These are phyloP conservation scores for Populus hybrid DNA, from an alignment of 441 rosid species.

Conservation along the genomic window DNA sequence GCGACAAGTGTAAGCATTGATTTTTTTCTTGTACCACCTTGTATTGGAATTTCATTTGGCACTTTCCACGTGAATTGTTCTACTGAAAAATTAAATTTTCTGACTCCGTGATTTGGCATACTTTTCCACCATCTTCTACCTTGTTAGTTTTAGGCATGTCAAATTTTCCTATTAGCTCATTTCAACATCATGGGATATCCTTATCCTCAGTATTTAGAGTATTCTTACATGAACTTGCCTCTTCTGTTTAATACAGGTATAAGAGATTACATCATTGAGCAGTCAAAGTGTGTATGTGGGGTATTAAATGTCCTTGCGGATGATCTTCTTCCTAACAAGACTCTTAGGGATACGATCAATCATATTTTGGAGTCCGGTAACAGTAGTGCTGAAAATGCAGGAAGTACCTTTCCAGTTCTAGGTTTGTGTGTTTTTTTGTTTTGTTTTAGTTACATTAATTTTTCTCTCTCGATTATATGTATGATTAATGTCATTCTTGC, in stretches of 20 bases:
- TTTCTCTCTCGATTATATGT: not conserved
- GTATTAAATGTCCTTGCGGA: conserved; percentile 85
- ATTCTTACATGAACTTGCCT: conserved; percentile 7
- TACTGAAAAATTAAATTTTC: not conserved
- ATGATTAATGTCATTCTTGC: conserved; percentile 9
- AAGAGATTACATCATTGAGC: conserved; percentile 78
- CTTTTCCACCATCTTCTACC: not conserved
- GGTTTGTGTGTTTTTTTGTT: conserved; percentile 41
- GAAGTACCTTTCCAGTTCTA: conserved; percentile 83
- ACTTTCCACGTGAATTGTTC: not conserved
- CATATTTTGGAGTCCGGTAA: conserved; percentile 95
- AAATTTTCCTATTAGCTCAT: not conserved
- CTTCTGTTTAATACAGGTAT: conserved; percentile 57
- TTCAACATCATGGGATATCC: not conserved
- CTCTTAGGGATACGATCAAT: conserved; percentile 91
- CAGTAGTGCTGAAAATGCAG: conserved; percentile 85
- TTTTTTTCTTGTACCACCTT: not conserved
- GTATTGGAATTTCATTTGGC: not conserved
- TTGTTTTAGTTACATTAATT: not conserved
- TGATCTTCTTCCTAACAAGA: conserved; percentile 96
- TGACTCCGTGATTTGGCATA: not conserved
- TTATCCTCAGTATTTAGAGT: not conserved
- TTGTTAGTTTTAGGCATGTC: not conserved
- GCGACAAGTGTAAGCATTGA: conserved; percentile 68
- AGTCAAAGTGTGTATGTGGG: conserved; percentile 86